Conservation (phyloP, 2,329 filamentous ascomycete species). For the Diaporthe caulivora region DNA sequence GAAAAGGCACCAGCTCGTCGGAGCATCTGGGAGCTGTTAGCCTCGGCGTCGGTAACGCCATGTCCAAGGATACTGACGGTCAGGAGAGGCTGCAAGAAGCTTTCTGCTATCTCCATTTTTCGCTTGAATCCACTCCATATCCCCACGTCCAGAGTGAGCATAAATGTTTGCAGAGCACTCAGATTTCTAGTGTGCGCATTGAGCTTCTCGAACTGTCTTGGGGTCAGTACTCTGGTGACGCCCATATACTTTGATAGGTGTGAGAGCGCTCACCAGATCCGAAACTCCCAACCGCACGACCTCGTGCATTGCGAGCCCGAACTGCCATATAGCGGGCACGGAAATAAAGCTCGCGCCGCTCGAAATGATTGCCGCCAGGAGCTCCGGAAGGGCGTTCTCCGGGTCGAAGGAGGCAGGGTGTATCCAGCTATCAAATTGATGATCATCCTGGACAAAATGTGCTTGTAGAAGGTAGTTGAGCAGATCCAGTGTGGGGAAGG, state of each 20-base stretch:
- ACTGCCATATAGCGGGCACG: slow-evolving; percentile 46
- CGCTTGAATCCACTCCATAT: slow-evolving; percentile 71
- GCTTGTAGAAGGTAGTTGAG: slow-evolving; percentile 46
- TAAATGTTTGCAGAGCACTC: slow-evolving; percentile 62
- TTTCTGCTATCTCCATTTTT: slow-evolving; percentile 71
- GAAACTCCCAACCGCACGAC: slow-evolving; percentile 49
- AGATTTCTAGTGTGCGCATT: slow-evolving; percentile 64
- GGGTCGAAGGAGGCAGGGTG: slow-evolving; percentile 46
- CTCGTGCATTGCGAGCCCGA: slow-evolving; percentile 56
- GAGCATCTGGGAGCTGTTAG: slow-evolving; percentile 57
- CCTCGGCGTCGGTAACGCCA: neutral
- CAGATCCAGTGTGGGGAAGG: slow-evolving; percentile 47
- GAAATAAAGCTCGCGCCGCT: slow-evolving; percentile 46
- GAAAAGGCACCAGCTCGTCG: slow-evolving; percentile 56
- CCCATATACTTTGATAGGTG: slow-evolving; percentile 34
- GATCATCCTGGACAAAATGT: slow-evolving; percentile 46
- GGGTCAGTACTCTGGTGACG: slow-evolving; percentile 43
- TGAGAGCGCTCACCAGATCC: slow-evolving; percentile 44
- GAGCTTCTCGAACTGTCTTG: slow-evolving; percentile 58
- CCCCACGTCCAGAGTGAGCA: slow-evolving; percentile 64
- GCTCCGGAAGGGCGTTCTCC: slow-evolving; percentile 42
- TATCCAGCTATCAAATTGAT: slow-evolving; percentile 46
- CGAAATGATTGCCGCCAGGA: slow-evolving; percentile 44
- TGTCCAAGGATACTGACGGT: slow-evolving; percentile 49
- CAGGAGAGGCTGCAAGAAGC: slow-evolving; percentile 65